phyloP scores from a whole-genome alignment of 176 grass and related monocot species.

The Carex scoparia region DNA sequence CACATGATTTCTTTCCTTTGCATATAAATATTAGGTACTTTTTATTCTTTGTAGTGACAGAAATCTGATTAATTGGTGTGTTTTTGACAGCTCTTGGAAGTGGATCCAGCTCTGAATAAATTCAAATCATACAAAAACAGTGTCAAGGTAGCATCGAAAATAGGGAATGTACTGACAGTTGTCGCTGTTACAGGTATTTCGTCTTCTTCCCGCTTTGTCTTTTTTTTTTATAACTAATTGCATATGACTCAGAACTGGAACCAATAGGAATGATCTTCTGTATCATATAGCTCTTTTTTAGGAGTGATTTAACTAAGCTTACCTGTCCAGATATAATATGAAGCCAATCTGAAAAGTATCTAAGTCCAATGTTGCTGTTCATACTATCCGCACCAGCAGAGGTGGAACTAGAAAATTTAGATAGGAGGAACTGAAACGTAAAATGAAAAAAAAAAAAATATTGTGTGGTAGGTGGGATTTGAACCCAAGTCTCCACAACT shows the following conservation, averaged over 20 bases:
- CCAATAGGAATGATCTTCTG: not conserved
- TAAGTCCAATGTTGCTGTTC: not conserved
- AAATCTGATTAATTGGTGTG: not conserved
- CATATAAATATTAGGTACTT: not conserved
- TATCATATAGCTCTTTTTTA: not conserved
- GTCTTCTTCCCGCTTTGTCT: not conserved
- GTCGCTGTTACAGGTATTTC: conserved; percentile 23
- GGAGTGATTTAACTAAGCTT: not conserved
- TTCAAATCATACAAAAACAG: conserved; percentile 35
- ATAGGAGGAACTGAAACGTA: too few relatives aligned
- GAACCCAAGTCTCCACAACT: too few relatives aligned
- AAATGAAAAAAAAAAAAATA: too few relatives aligned
- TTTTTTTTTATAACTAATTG: not conserved
- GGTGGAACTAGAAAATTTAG: too few relatives aligned
- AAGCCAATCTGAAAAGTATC: not conserved
- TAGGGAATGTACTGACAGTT: conserved; percentile 24
- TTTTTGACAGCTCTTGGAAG: conserved; percentile 33
- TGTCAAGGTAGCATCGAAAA: conserved; percentile 24
- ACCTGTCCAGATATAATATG: not conserved
- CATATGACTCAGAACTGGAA: not conserved
- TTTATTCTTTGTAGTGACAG: not conserved
- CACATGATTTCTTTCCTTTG: not conserved
- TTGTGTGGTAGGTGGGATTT: too few relatives aligned
- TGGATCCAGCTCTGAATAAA: conserved; percentile 30
- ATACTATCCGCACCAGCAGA: not conserved